A percentile compares a stretch with the other conserved stretches of the same genome.
phyloP scores from a whole-genome alignment of 345 rosid species.

The Salix exigua region DNA sequence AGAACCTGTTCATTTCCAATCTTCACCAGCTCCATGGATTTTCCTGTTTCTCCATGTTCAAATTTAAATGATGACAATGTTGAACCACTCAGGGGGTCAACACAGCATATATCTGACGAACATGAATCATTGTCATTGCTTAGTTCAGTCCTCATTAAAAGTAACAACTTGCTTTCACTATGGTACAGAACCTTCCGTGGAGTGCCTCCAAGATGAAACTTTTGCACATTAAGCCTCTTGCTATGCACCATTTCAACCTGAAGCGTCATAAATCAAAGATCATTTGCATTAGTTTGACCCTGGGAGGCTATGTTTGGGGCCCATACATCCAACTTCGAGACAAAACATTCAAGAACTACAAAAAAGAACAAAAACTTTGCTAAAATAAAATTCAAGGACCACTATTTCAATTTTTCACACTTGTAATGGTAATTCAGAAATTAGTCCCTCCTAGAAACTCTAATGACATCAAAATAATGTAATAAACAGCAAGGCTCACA shows the following conservation, averaged over 20 bases:
- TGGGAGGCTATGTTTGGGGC: neutral
- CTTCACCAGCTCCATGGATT: conserved; percentile 85
- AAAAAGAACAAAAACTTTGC: neutral
- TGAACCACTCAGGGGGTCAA: conserved; percentile 81
- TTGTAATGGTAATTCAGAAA: neutral
- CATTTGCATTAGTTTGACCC: neutral
- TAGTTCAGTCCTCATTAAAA: conserved; percentile 93
- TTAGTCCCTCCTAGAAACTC: neutral
- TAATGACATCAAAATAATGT: neutral
- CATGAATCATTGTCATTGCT: conserved; percentile 37
- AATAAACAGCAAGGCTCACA: neutral
- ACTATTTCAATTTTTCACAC: neutral
- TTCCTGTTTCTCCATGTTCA: conserved; percentile 79
- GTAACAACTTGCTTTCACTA: conserved; percentile 69
- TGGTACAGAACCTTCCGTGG: conserved; percentile 91
- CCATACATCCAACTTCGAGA: neutral
- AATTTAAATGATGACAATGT: conserved; percentile 66
- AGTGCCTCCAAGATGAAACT: conserved; percentile 93
- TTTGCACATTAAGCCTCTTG: conserved; percentile 86
- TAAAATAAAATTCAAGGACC: neutral
- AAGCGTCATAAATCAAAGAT: conserved; percentile 6
- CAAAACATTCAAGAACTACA: neutral
- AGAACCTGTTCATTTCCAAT: conserved; percentile 79
- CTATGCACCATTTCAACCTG: conserved; percentile 95
- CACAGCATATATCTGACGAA: conserved; percentile 79